Percentiles rank a stretch among this genome's conserved stretches.
These are phyloP conservation scores for Boletellus deceptivus DNA, from an alignment of 1,284 basidiomycete genomes.

Conservation along the genomic window DNA sequence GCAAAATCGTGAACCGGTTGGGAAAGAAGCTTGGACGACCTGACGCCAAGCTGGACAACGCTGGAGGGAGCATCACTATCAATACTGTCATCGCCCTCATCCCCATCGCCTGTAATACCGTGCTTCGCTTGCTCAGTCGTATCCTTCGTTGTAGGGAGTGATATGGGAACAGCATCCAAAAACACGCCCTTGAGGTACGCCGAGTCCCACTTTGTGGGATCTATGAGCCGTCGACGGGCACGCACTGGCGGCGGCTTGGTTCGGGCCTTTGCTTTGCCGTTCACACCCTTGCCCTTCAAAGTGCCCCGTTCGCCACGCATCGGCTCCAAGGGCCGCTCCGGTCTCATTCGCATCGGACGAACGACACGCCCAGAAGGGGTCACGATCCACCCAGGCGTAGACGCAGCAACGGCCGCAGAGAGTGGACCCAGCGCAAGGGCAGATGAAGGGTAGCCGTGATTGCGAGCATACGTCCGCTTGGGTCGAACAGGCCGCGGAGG, in stretches of 20 bases:
- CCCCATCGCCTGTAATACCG: conserved; percentile 1
- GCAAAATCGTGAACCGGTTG: no score
- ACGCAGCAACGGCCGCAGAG: conserved; percentile 54
- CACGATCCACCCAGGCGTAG: conserved; percentile 59
- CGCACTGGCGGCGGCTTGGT: conserved; percentile 20
- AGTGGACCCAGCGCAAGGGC: conserved; percentile 66
- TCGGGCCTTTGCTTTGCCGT: conserved; percentile 33
- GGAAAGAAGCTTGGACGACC: not conserved
- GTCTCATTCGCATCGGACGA: conserved; percentile 64
- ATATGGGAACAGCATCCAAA: conserved; percentile 40
- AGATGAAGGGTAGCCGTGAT: conserved; percentile 39
- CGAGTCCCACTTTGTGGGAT: conserved; percentile 66
- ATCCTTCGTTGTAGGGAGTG: conserved; percentile 18
- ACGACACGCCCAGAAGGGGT: conserved; percentile 67
- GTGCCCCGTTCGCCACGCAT: conserved; percentile 17
- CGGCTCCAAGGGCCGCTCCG: conserved; percentile 54
- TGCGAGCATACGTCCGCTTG: conserved; percentile 37
- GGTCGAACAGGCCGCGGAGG: conserved; percentile 15
- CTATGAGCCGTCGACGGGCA: conserved; percentile 46
- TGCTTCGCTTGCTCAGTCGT: conserved; percentile 2
- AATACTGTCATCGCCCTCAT: not conserved
- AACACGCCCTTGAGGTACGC: conserved; percentile 64
- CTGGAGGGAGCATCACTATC: not conserved
- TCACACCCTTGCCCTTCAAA: conserved; percentile 6
- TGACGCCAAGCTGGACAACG: not conserved